Conservation (phyloP, 176 grass and related monocot species). For the Carex pumila region DNA sequence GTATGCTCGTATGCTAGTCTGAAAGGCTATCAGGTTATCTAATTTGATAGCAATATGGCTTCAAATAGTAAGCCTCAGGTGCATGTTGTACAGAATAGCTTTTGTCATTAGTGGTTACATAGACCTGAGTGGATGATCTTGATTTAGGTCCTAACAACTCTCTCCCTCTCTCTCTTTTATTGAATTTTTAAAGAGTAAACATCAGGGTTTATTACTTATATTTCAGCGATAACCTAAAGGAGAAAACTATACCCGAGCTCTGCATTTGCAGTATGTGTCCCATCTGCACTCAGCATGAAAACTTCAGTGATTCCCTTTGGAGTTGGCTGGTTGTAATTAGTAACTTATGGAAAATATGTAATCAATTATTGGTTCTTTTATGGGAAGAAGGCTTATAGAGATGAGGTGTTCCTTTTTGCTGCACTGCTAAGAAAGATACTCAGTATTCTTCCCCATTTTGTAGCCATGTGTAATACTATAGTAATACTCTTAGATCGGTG, state of each 20-base stretch:
- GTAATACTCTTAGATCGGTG: neutral
- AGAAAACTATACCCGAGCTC: neutral
- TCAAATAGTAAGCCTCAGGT: neutral
- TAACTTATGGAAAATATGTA: neutral
- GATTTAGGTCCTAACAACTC: neutral
- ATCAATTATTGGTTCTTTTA: neutral
- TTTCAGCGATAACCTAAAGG: neutral
- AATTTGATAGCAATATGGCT: neutral
- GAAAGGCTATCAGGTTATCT: neutral
- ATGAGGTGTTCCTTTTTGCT: neutral
- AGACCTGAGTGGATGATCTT: neutral
- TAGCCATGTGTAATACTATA: neutral
- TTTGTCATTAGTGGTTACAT: neutral
- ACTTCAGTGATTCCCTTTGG: neutral
- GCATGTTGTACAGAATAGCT: neutral
- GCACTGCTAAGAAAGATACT: neutral
- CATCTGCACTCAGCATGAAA: neutral
- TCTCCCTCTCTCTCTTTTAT: neutral
- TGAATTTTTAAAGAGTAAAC: neutral
- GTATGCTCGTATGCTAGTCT: neutral
- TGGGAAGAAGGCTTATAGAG: conserved; percentile 11
- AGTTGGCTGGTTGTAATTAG: conserved; percentile 8
- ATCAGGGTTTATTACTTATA: neutral
- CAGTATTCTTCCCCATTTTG: neutral
- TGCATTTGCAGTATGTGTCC: neutral